Percentiles rank a stretch among this genome's conserved stretches.
Conservation (phyloP, 2,329 filamentous ascomycete species). For the Geoglossum cookeanum region DNA sequence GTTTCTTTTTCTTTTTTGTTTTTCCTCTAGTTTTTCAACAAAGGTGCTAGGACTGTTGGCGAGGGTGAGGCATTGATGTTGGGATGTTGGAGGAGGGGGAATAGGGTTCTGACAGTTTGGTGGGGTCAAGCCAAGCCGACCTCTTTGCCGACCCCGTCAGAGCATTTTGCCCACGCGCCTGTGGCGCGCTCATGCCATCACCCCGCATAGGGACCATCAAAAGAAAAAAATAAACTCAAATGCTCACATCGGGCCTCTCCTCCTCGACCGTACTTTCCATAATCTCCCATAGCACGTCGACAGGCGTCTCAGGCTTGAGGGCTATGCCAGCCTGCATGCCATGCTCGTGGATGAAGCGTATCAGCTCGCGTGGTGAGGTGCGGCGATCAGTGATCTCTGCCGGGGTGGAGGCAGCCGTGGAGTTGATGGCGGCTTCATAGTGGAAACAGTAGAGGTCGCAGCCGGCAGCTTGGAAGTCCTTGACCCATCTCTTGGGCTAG, state of each 20-base stretch:
- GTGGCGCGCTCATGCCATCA: neutral
- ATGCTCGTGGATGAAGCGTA: constrained; percentile 74
- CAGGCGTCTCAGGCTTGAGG: constrained; percentile 79
- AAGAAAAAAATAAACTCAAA: neutral
- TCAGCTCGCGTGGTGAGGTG: constrained; percentile 69
- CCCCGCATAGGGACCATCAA: neutral
- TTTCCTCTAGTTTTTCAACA: neutral
- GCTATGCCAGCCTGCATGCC: constrained; percentile 87
- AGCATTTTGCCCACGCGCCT: neutral
- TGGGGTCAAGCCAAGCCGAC: too few relatives aligned
- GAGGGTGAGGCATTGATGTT: neutral
- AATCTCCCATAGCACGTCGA: constrained; percentile 84
- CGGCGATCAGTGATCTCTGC: constrained; percentile 46
- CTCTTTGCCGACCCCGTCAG: too few relatives aligned
- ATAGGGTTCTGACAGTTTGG: too few relatives aligned
- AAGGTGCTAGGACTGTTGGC: too few relatives aligned
- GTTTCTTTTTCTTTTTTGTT: neutral
- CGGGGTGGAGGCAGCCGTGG: constrained; percentile 66
- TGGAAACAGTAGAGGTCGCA: constrained; percentile 99
- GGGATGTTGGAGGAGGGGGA: neutral
- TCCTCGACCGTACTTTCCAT: constrained; percentile 51
- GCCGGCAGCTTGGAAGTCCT: constrained; percentile 80
- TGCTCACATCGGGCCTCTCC: constrained; percentile 75
- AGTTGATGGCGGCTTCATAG: constrained; percentile 81
- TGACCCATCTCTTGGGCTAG: constrained; percentile 94